These are phyloP conservation scores for Telopea speciosissima DNA, from an alignment of 177 flowering plant genomes.

Conservation along the genomic window DNA sequence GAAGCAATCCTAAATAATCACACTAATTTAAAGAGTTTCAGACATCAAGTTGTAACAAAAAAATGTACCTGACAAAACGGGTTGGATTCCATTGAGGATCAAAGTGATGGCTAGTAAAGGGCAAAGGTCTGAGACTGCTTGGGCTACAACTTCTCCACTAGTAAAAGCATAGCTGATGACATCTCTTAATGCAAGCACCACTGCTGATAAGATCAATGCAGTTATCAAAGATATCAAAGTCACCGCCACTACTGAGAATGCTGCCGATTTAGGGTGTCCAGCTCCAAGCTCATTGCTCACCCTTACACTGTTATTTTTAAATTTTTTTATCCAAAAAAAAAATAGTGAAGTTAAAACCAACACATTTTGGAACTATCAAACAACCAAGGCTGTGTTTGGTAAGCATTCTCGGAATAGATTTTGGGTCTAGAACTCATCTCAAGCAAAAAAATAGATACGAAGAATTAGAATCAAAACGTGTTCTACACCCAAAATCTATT, in stretches of 20 bases:
- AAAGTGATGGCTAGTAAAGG: constrained; percentile 59
- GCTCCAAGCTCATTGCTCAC: constrained; percentile 83
- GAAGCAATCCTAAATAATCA: no score
- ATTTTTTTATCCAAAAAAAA: no score
- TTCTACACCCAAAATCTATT: no score
- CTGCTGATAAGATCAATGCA: constrained; percentile 34
- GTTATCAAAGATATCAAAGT: constrained; percentile 41
- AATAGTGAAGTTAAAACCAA: no score
- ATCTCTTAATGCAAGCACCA: constrained; percentile 42
- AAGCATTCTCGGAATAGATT: no score
- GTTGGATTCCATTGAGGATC: constrained; percentile 73
- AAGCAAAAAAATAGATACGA: no score
- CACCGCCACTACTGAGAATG: constrained; percentile 55
- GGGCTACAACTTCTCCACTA: constrained; percentile 46
- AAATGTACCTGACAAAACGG: constrained; percentile 63
- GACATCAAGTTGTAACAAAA: no score
- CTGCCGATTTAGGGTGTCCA: constrained; percentile 63
- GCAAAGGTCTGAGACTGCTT: constrained; percentile 61
- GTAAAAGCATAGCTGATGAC: constrained; percentile 73
- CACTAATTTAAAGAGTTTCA: constrained; percentile 23
- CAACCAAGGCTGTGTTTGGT: no score
- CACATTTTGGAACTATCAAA: no score
- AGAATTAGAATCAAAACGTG: no score
- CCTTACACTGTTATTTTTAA: constrained; percentile 44
- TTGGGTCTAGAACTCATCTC: no score